phyloP scores from a whole-genome alignment of 1,284 basidiomycete genomes.

The Marasmius oreades region DNA sequence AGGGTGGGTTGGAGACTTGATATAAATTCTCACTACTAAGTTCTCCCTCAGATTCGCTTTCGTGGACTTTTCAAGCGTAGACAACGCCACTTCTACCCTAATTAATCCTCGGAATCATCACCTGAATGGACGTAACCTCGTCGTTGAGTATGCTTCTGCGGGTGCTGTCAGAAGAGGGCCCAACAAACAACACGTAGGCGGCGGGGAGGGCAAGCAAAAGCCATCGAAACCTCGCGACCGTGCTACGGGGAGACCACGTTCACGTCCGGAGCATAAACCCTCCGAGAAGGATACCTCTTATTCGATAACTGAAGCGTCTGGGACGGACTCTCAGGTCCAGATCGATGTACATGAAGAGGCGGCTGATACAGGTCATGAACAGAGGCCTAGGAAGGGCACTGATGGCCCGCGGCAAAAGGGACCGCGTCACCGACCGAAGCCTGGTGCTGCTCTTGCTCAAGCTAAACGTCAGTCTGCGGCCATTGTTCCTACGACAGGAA shows the following conservation, averaged over 20 bases:
- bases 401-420: slow-evolving; percentile 8
- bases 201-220: slow-evolving; percentile 11
- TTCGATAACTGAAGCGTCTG: not conserved
- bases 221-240: not conserved
- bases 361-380: not conserved
- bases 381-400: not conserved
- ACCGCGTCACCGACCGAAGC: slow-evolving; percentile 53
- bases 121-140: slow-evolving; percentile 80
- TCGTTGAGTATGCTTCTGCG: slow-evolving; percentile 84
- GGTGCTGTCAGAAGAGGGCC: slow-evolving; percentile 78
- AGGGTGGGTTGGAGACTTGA: slow-evolving; percentile 56
- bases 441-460: slow-evolving; percentile 87
- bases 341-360: not conserved
- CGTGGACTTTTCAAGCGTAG: slow-evolving; percentile 81
- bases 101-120: slow-evolving; percentile 83
- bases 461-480: slow-evolving; percentile 85
- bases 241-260: not conserved
- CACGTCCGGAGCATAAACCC: not conserved
- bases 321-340: not conserved
- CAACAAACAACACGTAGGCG: slow-evolving; percentile 27
- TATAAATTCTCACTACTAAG: not conserved
- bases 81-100: slow-evolving; percentile 80
- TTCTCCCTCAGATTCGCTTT: slow-evolving; percentile 78
- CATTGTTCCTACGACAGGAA: slow-evolving; percentile 79
- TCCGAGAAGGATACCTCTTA: not conserved